phyloP scores from a whole-genome alignment of 768 basidiomycete genomes.

The Tricholoma sp. region DNA sequence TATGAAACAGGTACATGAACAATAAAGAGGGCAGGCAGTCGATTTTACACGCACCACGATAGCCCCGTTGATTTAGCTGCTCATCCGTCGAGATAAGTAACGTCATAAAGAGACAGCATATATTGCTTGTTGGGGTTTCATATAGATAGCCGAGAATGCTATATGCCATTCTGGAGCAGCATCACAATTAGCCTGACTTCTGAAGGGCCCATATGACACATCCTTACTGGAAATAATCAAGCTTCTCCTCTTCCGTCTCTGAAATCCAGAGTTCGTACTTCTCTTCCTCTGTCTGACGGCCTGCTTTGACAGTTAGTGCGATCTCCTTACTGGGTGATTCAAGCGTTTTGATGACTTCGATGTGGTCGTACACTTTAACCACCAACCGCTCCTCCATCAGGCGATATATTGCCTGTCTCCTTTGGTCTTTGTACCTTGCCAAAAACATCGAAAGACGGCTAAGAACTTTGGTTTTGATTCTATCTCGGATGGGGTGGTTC shows the following conservation, averaged over 20 bases:
- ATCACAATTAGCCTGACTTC: neutral
- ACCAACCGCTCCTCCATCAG: neutral
- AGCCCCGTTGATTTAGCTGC: neutral
- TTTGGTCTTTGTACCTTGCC: neutral
- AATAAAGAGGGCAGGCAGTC: too few relatives aligned
- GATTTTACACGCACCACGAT: neutral
- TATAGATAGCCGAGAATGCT: neutral
- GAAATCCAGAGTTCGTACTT: neutral
- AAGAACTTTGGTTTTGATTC: neutral
- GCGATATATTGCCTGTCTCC: neutral
- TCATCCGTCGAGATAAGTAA: neutral
- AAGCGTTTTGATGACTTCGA: neutral
- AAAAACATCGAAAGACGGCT: neutral
- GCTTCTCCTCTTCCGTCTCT: neutral
- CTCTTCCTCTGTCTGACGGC: neutral
- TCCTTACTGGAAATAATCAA: neutral
- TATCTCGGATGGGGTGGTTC: neutral
- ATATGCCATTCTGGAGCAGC: neutral
- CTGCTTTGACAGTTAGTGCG: neutral
- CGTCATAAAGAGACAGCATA: neutral
- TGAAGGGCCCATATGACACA: neutral
- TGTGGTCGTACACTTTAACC: neutral
- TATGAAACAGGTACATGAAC: neutral
- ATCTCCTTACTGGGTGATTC: neutral
- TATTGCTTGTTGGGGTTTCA: neutral